Conservation (phyloP, 768 basidiomycete genomes). For the Russula ochroleuca region DNA sequence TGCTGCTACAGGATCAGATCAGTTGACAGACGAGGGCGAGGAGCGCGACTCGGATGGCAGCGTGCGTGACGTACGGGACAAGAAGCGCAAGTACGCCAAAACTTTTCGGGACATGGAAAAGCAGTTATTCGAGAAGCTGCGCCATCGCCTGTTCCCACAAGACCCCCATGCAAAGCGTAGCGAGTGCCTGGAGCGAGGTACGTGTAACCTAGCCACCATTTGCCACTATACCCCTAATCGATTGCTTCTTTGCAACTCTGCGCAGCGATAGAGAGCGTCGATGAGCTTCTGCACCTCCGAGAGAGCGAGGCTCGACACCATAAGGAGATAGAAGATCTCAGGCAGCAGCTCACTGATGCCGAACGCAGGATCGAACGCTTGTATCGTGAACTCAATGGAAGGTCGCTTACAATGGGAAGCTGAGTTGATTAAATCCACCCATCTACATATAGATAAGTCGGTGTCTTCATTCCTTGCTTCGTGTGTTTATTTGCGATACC, state of each 20-base stretch:
- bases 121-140: conserved; percentile 23
- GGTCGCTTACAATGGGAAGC: conserved; percentile 18
- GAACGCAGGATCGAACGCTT: conserved; percentile 21
- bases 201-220: not conserved
- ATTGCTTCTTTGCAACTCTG: not conserved
- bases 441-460: not conserved
- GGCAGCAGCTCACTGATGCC: conserved; percentile 18
- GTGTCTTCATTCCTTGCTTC: not conserved
- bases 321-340: conserved; percentile 20
- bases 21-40: conserved; percentile 22
- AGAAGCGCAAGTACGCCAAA: conserved; percentile 25
- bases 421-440: not conserved
- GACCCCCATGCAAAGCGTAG: conserved; percentile 25
- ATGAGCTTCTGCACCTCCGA: conserved; percentile 17
- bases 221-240: not conserved
- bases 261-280: conserved; percentile 24
- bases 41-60: conserved; percentile 26
- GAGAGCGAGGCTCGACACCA: conserved; percentile 12
- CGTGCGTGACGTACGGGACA: conserved; percentile 21
- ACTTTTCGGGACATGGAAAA: conserved; percentile 24
- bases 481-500: not conserved
- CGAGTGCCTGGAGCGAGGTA: conserved; percentile 26
- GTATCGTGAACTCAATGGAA: conserved; percentile 21
- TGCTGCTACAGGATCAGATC: conserved; percentile 2
- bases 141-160: conserved; percentile 21